phyloP scores from a whole-genome alignment of 2,329 filamentous ascomycete species.

The Dryadomyces quercivorus region DNA sequence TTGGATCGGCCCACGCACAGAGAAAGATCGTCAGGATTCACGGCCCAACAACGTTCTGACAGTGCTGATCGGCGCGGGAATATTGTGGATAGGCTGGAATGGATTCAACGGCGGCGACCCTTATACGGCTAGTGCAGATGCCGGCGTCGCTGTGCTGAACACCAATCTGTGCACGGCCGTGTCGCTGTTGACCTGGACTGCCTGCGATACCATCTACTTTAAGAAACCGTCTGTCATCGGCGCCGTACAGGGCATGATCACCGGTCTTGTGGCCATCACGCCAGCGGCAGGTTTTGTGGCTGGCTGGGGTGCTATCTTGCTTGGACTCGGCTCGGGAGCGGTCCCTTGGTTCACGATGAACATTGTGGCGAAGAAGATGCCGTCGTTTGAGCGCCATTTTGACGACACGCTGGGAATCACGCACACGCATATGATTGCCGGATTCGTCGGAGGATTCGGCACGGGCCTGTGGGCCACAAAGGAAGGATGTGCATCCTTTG shows the following conservation, averaged over 20 bases:
- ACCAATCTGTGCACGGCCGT: conserved; percentile 36
- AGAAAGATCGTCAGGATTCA: conserved; percentile 29
- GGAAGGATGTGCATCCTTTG: conserved; percentile 33
- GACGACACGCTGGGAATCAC: conserved; percentile 16
- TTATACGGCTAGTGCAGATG: conserved; percentile 35
- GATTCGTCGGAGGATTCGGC: conserved; percentile 30
- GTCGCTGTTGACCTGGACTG: conserved; percentile 32
- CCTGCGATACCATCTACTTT: conserved; percentile 32
- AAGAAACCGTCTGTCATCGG: conserved; percentile 36
- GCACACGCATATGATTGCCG: conserved; percentile 33
- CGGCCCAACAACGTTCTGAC: conserved; percentile 34
- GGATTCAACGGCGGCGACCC: conserved; percentile 41
- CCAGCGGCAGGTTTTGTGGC: conserved; percentile 37
- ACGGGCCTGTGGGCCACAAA: conserved; percentile 32
- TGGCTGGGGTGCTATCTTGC: conserved; percentile 36
- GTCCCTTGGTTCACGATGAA: conserved; percentile 38
- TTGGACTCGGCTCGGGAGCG: conserved; percentile 29
- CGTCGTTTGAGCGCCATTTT: conserved; percentile 13
- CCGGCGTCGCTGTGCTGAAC: conserved; percentile 37
- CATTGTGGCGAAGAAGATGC: conserved; percentile 26
- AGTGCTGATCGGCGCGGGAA: conserved; percentile 32
- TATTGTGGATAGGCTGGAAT: conserved; percentile 41
- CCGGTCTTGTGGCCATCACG: conserved; percentile 38
- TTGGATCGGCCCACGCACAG: conserved; percentile 33
- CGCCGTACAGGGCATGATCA: conserved; percentile 38